Percentiles rank a stretch among this genome's conserved stretches.
These are phyloP conservation scores for Trametes cubensis DNA, from an alignment of 768 basidiomycete species.

Conservation along the genomic window DNA sequence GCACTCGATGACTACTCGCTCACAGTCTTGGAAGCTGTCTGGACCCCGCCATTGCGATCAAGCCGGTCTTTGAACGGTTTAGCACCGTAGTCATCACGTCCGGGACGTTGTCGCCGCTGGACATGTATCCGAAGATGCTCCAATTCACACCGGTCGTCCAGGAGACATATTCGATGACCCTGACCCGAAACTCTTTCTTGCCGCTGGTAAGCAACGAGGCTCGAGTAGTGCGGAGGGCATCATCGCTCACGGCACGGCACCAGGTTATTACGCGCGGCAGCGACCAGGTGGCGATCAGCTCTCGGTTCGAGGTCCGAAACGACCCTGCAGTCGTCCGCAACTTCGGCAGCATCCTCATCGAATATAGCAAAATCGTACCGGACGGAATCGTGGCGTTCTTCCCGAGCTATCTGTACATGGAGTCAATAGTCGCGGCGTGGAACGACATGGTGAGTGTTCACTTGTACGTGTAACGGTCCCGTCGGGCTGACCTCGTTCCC, in stretches of 20 bases:
- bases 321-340: constrained; percentile 99
- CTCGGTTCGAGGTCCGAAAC: constrained; percentile 97
- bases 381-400: constrained; percentile 99
- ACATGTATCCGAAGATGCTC: constrained; percentile 99
- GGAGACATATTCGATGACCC: constrained; percentile 97
- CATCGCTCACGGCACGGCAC: background rate
- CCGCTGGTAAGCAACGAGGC: constrained; percentile 67
- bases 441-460: constrained; percentile 89
- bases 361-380: constrained; percentile 97
- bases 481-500: constrained; percentile 9
- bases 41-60: constrained; percentile 96
- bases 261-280: constrained; percentile 97
- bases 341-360: constrained; percentile 96
- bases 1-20: constrained; percentile 19
- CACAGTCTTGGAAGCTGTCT: constrained; percentile 67
- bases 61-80: constrained; percentile 97
- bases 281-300: constrained; percentile 98
- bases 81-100: constrained; percentile 98
- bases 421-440: constrained; percentile 99
- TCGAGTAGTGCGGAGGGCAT: background rate
- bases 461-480: constrained; percentile 21
- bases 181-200: constrained; percentile 93
- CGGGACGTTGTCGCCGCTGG: constrained; percentile 95
- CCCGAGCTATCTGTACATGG: constrained; percentile 99
- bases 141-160: constrained; percentile 97